Base-by-base conservation (phyloP, 225 moss, liverwort and hornwort genomes). In the Bryoerythrophyllum caledonicum region DNA sequence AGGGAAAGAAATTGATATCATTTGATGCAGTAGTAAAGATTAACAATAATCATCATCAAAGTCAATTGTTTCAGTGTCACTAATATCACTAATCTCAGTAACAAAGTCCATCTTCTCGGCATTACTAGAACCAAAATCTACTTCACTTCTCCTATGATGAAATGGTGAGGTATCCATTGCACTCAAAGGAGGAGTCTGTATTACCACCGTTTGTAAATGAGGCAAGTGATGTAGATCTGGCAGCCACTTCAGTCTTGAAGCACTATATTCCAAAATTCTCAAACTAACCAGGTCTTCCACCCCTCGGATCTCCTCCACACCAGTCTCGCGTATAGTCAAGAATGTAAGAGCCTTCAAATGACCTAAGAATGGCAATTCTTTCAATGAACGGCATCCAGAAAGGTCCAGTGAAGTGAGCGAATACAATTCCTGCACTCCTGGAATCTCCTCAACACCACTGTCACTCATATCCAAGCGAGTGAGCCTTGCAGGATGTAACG, bases 401-500 rank as follows among this genome's bases (percentile, higher is more conserved):
- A n/a, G n/a, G n/a, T n/a, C n/a, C n/a, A n/a, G n/a, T n/a, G n/a
- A n/a, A n/a, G n/a, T n/a, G n/a, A n/a, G 28, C 2, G 27, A 54
- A 21, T n/a, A 21, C 65, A 65, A 43, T 9, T 41, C 30, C 10
- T 30, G 13, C 38, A 74, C 16, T 13, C 15, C 55, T 41, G 5
- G 0, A 21, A 64, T 55, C n/a, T 65, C 74, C 7, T 27, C 28
- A 14, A 74, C 28, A 26, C 27, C 15, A 65, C 41, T 74, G 0
- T 0, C 0, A 0, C 2, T 0, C 27, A 74, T 7, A 13, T 27
- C 0, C 38, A 74, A 41, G 20, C 26, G 4, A 55, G 53, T 63
- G 0, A 63, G 53, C 23, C 14, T 0, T 0, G 41, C 65, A 65
- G 0, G 0, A 0, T 0, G 0, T 0, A 24, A 65, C 15, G 0